A percentile compares a stretch with the other conserved stretches of the same genome.
phyloP scores from a whole-genome alignment of 192 early-diverging fungal species.

The Linnemannia exigua region DNA sequence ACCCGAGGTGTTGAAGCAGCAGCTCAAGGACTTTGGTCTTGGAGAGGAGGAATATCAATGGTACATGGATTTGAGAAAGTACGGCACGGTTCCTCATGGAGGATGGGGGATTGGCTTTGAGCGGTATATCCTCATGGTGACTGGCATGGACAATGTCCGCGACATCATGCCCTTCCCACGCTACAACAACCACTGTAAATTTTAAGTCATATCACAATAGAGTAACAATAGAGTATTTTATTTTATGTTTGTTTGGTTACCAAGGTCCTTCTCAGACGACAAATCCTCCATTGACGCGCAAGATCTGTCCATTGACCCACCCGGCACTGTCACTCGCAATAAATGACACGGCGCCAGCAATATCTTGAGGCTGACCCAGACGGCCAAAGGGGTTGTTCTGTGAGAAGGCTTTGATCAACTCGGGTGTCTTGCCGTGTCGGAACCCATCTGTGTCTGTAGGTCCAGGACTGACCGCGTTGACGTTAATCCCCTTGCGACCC shows the following conservation, averaged over 20 bases:
- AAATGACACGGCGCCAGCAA: slow-evolving; percentile 31
- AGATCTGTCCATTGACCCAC: slow-evolving; percentile 37
- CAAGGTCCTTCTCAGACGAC: slow-evolving; percentile 6
- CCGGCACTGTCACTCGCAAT: slow-evolving; percentile 20
- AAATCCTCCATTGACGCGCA: slow-evolving; percentile 35
- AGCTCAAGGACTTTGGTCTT: slow-evolving; percentile 69
- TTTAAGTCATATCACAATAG: slow-evolving; percentile 42
- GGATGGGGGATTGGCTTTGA: slow-evolving; percentile 95
- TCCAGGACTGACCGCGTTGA: slow-evolving; percentile 42
- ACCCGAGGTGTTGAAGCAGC: slow-evolving; percentile 63
- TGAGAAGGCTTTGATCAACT: slow-evolving; percentile 14
- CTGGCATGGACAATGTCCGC: slow-evolving; percentile 83
- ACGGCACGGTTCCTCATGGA: slow-evolving; percentile 87
- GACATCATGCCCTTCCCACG: slow-evolving; percentile 76
- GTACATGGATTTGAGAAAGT: slow-evolving; percentile 88
- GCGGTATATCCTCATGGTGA: slow-evolving; percentile 81
- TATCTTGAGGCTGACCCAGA: slow-evolving; percentile 36
- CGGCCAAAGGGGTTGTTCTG: slow-evolving; percentile 9
- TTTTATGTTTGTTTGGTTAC: not conserved
- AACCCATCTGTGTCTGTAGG: slow-evolving; percentile 49
- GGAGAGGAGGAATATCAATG: slow-evolving; percentile 81
- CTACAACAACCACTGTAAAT: slow-evolving; percentile 67
- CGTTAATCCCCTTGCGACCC: slow-evolving; percentile 35
- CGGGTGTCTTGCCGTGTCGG: slow-evolving; percentile 26
- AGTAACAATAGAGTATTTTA: not conserved